Evolutionary conservation across 1,284 basidiomycete genomes (phyloP), one percentile per base, ranked within the genome.

Genomic region (Ceratobasidium papillatum): DNA sequence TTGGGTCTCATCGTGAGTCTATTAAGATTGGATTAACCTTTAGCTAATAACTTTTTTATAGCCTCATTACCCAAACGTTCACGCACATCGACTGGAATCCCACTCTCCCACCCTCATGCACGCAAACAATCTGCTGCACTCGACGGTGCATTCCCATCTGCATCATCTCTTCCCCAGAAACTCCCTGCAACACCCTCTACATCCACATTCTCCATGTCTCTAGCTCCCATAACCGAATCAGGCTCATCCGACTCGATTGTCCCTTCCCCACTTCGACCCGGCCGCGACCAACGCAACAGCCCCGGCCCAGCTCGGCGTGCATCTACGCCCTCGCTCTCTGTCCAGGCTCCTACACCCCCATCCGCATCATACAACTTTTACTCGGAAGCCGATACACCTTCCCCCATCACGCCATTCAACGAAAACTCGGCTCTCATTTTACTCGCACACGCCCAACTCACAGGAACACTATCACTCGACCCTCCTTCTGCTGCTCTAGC

Each of bases 401-500:
- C 68, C 2, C 41, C 76, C 27, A 30, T 47, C 27, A 61, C 58
- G 9, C 41, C 54, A 36, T 32, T 56, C 54, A 52, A 52, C 41
- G 74, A 68, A 27, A 41, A 49, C 59, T 36, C 86, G 8, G 91
- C 94, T 77, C 83, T 92, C 12, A 87, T 96, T n/a, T 85, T 96
- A 0, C 96, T 95, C 82, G 90, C 94, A 0, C 96, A 95, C 80
- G 93, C 91, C 0, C 94, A 95, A 78, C 85, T 96, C 32, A 84
- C 88, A n/a, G 94, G 94, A 1, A 87, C 85, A 0, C 84, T 91
- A 66, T 84, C 87, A 36, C 80, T 90, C 58, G 84, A 84, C 71
- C 82, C 82, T 43, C 76, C 78, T 19, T 78, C 84, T 4, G 80
- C 84, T 78, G 80, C 45, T 72, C 77, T 41, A 38, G 62, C 75